Evolutionary conservation across 2,329 filamentous ascomycete genomes (phyloP), one percentile per base, ranked within the genome.

Genomic region (Fusarium sp.): DNA sequence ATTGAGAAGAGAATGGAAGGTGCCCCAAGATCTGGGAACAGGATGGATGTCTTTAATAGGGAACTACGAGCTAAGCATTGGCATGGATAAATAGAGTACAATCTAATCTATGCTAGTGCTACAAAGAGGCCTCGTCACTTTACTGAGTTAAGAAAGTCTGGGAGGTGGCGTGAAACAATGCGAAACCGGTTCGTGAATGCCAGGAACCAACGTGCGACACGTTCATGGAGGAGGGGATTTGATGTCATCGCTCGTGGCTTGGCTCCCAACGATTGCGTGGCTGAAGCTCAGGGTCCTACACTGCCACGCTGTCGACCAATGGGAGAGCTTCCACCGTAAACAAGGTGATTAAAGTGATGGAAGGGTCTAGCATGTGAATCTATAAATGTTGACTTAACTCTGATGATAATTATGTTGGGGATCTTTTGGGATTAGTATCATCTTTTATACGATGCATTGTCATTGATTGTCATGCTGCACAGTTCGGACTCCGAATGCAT

Each of bases 171-270:
- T 55, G 52, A 63, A 31, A 56, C 59, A 56, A 64, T 55, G 34
- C 56, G 62, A 70, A 72, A 67, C 66, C 65, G 66, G 69, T 70
- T 70, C 67, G 37, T 56, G 54, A 41, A 43, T 53, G 52, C 61
- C 57, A 45, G 51, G 49, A 53, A 39, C 54, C 46, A 48, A 30
- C 37, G 39, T 66, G 65, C 42, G 55, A 67, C 65, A 69, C 48
- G 61, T 46, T 61, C 46, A 45, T 16, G 16, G 44, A 28, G 21
- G 44, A 25, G 53, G 34, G 26, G 21, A 26, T 46, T 68, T 74
- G 72, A 74, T 74, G 72, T 74, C 72, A 73, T 74, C 53, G 52
- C 21, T 43, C 45, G 70, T 74, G 72, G 72, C 72, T 72, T 66
- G 62, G 67, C 39, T 31, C 43, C 12, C 44, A 19, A 37, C 39